Evolutionary conservation across 2,329 filamentous ascomycete species (phyloP).

Genomic region (Chaetomium globosum): DNA sequence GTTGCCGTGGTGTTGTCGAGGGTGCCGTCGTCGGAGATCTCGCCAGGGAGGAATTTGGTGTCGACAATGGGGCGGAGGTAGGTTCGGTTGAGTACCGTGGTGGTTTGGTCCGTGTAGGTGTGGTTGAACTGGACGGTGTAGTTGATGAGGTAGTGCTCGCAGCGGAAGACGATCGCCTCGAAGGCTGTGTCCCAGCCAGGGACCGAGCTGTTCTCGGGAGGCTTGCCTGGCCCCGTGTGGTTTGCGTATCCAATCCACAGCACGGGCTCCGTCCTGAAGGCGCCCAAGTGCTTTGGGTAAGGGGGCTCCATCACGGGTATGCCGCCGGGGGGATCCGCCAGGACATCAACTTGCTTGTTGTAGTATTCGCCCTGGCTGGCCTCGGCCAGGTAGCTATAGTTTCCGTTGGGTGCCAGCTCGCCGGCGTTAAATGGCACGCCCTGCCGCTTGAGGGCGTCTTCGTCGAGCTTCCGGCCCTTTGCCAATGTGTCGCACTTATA

Average conservation of each 20-base stretch:
- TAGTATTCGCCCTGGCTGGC: constrained; percentile 43
- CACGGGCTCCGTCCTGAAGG: constrained; percentile 45
- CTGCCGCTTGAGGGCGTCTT: constrained; percentile 33
- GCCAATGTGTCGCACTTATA: constrained; percentile 46
- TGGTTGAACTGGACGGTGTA: constrained; percentile 45
- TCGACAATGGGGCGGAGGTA: constrained; percentile 42
- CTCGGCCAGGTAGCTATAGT: constrained; percentile 43
- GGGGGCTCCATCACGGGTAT: constrained; percentile 37
- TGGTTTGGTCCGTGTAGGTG: constrained; percentile 39
- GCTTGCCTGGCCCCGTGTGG: constrained; percentile 33
- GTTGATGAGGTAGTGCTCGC: constrained; percentile 45
- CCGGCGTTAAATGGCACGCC: constrained; percentile 41
- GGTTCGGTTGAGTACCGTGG: constrained; percentile 36
- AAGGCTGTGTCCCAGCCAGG: constrained; percentile 41
- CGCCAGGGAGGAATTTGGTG: constrained; percentile 40
- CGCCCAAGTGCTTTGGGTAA: constrained; percentile 43
- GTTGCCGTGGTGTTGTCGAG: constrained; percentile 43
- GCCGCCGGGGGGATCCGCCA: constrained; percentile 36
- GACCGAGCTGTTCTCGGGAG: constrained; percentile 33
- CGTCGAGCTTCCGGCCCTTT: constrained; percentile 38
- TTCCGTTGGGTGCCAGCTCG: constrained; percentile 42
- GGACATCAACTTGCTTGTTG: constrained; percentile 38
- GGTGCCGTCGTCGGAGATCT: constrained; percentile 43
- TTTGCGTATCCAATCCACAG: constrained; percentile 46
- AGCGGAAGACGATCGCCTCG: constrained; percentile 44